Conservation (phyloP, 768 basidiomycete species). For the Coprinellus aureogranulatus region DNA sequence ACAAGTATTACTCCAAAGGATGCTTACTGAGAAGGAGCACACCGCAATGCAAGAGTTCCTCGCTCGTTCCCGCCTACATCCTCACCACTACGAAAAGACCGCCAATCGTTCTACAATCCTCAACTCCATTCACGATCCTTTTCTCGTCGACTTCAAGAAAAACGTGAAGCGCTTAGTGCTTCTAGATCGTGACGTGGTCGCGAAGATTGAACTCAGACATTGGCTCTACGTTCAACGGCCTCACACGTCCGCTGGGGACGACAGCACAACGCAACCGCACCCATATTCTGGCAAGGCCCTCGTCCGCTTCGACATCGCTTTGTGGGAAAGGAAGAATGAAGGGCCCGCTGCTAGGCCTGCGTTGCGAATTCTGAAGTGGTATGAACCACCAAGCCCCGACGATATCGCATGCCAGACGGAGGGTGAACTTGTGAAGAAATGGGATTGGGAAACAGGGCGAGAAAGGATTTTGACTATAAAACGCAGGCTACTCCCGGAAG, state of each 20-base stretch:
- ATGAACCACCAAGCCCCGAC: background rate
- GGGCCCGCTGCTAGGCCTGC: background rate
- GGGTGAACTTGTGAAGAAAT: constrained; percentile 1
- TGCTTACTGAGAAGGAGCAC: background rate
- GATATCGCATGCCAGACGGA: background rate
- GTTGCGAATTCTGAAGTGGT: background rate
- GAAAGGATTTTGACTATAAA: background rate
- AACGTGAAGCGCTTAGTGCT: background rate
- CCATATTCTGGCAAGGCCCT: background rate
- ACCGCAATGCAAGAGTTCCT: background rate
- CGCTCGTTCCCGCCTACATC: background rate
- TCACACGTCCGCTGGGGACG: background rate
- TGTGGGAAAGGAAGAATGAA: background rate
- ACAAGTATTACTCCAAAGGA: background rate
- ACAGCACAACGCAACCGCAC: background rate
- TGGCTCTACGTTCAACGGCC: background rate
- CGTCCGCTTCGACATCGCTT: background rate
- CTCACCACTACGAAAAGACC: background rate
- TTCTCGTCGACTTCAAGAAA: background rate
- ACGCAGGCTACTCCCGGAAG: background rate
- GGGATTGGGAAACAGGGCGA: background rate
- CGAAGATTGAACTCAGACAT: background rate
- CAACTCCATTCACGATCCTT: background rate
- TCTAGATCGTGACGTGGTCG: background rate
- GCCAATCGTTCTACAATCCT: background rate